phyloP scores from a whole-genome alignment of 1,139 yeast species.

The Debaryomycetaceae sp. region DNA sequence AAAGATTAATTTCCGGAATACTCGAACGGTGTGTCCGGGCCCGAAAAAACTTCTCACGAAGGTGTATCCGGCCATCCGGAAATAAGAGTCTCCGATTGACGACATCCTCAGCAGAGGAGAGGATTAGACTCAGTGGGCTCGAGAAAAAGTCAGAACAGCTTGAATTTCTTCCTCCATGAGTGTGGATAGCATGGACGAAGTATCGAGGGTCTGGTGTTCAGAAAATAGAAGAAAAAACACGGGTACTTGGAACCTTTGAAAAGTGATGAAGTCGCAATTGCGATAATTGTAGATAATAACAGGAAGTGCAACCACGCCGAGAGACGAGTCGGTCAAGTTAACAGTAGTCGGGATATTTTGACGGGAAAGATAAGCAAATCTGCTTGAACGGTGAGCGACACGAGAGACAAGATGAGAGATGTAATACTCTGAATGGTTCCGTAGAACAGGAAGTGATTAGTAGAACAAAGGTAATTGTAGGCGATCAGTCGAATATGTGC shows the following conservation, averaged over 20 bases:
- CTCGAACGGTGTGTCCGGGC: constrained; percentile 1
- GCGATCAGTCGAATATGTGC: no score
- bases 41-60: constrained; percentile 2
- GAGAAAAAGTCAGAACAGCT: no score
- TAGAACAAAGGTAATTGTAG: no score
- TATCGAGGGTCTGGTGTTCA: no score
- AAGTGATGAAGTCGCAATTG: not conserved
- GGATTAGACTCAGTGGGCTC: not conserved
- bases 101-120: not conserved
- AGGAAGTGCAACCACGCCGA: not conserved
- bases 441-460: no score
- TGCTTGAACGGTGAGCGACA: no score
- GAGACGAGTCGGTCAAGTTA: not conserved
- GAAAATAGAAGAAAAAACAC: no score
- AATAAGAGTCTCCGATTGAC: not conserved
- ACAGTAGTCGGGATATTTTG: not conserved
- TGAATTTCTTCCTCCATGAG: no score
- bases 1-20: constrained; percentile 4
- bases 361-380: not conserved
- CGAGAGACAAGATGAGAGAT: no score
- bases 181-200: no score
- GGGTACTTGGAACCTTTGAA: no score
- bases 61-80: constrained; percentile 5
- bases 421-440: no score
- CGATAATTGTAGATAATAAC: not conserved